phyloP scores from a whole-genome alignment of 441 rosid genomes.

The Corymbia calophylla region DNA sequence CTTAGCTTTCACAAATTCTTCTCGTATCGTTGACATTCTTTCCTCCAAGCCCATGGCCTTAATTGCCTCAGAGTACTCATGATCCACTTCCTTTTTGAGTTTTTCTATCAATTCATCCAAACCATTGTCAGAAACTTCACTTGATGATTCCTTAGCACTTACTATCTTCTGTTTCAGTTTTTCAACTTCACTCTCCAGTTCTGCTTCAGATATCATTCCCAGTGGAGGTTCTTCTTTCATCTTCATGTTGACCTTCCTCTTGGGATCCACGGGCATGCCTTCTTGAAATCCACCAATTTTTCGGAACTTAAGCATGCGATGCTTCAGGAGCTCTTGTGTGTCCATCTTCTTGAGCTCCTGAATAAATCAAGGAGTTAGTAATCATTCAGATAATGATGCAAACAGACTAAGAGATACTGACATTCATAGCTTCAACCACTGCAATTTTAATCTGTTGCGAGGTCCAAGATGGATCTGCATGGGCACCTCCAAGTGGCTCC shows the following conservation, averaged over 20 bases:
- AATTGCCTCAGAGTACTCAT: slow-evolving; percentile 61
- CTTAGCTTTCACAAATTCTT: slow-evolving; percentile 42
- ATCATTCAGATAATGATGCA: not conserved
- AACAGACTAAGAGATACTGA: slow-evolving; percentile 17
- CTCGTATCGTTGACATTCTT: slow-evolving; percentile 34
- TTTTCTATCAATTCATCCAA: slow-evolving; percentile 57
- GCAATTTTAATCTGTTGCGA: slow-evolving; percentile 72
- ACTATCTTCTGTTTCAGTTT: slow-evolving; percentile 33
- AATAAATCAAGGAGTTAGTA: slow-evolving; percentile 8
- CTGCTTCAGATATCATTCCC: not conserved
- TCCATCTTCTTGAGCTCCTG: slow-evolving; percentile 39
- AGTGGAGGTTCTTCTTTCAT: slow-evolving; percentile 8
- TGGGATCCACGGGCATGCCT: slow-evolving; percentile 4
- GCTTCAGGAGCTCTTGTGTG: slow-evolving; percentile 10
- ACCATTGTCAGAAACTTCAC: slow-evolving; percentile 39
- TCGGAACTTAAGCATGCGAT: slow-evolving; percentile 12
- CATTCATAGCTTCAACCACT: slow-evolving; percentile 62
- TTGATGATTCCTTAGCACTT: slow-evolving; percentile 55
- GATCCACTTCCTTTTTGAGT: slow-evolving; percentile 62
- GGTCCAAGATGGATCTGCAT: slow-evolving; percentile 79
- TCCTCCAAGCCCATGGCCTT: slow-evolving; percentile 49
- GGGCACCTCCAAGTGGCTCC: slow-evolving; percentile 99
- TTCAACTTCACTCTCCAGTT: slow-evolving; percentile 4
- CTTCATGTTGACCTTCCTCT: slow-evolving; percentile 11
- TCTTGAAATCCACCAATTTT: slow-evolving; percentile 15